Conservation (phyloP, 2,329 filamentous ascomycete genomes). For the Cladosporium sp. region DNA sequence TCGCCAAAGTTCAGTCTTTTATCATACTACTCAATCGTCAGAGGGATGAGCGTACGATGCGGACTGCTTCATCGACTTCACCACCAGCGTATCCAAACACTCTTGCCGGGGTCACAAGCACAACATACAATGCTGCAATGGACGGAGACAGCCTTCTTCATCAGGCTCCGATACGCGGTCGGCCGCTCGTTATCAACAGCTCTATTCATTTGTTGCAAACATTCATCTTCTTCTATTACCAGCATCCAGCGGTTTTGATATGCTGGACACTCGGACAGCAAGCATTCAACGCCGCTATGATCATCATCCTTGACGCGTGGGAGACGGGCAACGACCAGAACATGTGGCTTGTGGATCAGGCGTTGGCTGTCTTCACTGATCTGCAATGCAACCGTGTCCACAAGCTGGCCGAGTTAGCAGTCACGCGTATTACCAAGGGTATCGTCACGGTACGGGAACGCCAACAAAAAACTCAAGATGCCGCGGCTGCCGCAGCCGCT, state of each 20-base stretch:
- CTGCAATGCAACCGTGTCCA: conserved; percentile 40
- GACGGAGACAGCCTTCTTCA: conserved; percentile 19
- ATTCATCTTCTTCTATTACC: conserved; percentile 42
- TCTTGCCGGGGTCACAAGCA: conserved; percentile 1
- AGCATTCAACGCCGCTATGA: conserved; percentile 47
- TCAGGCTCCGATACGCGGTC: conserved; percentile 30
- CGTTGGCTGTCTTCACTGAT: conserved; percentile 37
- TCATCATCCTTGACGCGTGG: conserved; percentile 41
- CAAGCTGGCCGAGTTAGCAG: conserved; percentile 40
- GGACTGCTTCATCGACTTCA: conserved; percentile 13
- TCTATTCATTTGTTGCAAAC: conserved; percentile 38
- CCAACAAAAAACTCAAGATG: conserved; percentile 13
- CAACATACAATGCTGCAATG: background rate
- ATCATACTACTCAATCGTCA: conserved; percentile 45
- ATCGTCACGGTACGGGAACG: conserved; percentile 22
- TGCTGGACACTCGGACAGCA: conserved; percentile 46
- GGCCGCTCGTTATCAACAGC: conserved; percentile 37
- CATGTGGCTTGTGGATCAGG: conserved; percentile 35
- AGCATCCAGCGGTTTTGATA: conserved; percentile 38
- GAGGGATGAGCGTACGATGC: conserved; percentile 30
- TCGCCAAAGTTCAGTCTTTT: conserved; percentile 44
- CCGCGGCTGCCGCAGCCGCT: background rate
- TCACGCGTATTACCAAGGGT: conserved; percentile 33
- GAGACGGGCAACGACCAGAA: conserved; percentile 36
- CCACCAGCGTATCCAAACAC: background rate